phyloP scores from a whole-genome alignment of 2,329 filamentous ascomycete species.

The Botrytis cinerea region DNA sequence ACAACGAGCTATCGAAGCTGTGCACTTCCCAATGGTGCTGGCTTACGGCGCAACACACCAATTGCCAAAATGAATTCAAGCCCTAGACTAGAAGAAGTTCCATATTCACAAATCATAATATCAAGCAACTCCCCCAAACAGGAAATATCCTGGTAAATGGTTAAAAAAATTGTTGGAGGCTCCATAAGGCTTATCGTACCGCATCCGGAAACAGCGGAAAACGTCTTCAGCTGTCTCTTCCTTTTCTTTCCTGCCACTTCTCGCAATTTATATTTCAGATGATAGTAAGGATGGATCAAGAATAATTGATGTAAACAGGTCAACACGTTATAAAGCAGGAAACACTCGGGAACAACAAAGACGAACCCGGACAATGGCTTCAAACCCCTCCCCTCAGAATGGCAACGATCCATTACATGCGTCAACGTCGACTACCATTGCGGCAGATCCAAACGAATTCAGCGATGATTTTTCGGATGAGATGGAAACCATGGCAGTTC shows the following conservation, averaged over 20 bases:
- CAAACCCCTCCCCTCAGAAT: neutral
- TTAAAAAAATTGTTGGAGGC: neutral
- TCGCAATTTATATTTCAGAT: neutral
- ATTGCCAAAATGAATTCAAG: neutral
- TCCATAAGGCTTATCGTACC: constrained; percentile 18
- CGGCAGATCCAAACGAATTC: constrained; percentile 24
- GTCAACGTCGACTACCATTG: constrained; percentile 23
- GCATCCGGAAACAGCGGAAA: constrained; percentile 20
- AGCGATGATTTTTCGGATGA: constrained; percentile 30
- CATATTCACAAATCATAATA: neutral
- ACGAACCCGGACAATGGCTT: constrained; percentile 22
- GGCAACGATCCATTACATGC: neutral
- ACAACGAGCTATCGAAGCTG: constrained; percentile 7
- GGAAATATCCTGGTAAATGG: constrained; percentile 6
- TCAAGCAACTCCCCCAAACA: neutral
- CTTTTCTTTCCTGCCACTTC: constrained; percentile 17
- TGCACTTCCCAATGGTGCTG: neutral
- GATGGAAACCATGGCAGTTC: constrained; percentile 31
- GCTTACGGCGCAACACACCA: neutral
- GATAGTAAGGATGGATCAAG: neutral
- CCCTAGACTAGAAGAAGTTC: neutral
- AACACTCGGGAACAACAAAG: constrained; percentile 21
- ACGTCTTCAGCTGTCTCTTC: constrained; percentile 3
- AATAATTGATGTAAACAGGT: neutral
- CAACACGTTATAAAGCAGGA: constrained; percentile 2